Evolutionary conservation across 306 rosid genomes (phyloP), one percentile per base, ranked within the genome.

Genomic region (Vicia faba): DNA sequence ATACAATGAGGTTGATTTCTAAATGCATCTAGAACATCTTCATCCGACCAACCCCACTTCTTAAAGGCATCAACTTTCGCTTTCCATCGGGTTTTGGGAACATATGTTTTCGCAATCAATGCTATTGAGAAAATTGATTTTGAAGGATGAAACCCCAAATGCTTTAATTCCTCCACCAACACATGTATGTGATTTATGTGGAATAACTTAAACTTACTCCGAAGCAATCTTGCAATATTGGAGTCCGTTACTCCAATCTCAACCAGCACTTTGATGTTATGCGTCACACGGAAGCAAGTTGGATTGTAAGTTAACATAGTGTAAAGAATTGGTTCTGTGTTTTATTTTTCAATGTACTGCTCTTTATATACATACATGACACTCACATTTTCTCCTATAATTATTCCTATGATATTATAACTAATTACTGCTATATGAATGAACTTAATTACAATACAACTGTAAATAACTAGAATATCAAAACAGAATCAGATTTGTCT

Each of bases 31-130:
- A 10, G 25, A 77, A 54, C 11, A 51, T 38, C 77, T 5, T 82
- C 84, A n/a, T 84, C 85, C 20, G 75, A 53, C 79, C 73, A 84
- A 14, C 92, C 92, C 86, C 85, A 86, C 10, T 51, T 69, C 73
- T 59, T 79, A 49, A 28, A 84, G 19, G 54, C n/a, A 12, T 64
- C 59, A 1, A 79, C 59, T 60, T 79, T 86, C 10, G 59, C 60
- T 6, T 79, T 46, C 87, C 84, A 81, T 1, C 38, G 59, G 19
- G 75, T 45, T 71, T 78, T 59, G 1, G 28, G 46, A 71, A 75
- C 20, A 4, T 48, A 2, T 13, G 48, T 7, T 61, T 45, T 35
- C 2, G 75, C 72, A 3, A 10, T 3, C 10, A 80, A 48, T 3
- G 81, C 86, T 0, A n/a, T 0, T 6, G 54, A 29, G 39, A 84